Evolutionary conservation across 495 filamentous ascomycete genomes (phyloP), one percentile per base, ranked within the genome.

Genomic region (Talaromyces adpressus): DNA sequence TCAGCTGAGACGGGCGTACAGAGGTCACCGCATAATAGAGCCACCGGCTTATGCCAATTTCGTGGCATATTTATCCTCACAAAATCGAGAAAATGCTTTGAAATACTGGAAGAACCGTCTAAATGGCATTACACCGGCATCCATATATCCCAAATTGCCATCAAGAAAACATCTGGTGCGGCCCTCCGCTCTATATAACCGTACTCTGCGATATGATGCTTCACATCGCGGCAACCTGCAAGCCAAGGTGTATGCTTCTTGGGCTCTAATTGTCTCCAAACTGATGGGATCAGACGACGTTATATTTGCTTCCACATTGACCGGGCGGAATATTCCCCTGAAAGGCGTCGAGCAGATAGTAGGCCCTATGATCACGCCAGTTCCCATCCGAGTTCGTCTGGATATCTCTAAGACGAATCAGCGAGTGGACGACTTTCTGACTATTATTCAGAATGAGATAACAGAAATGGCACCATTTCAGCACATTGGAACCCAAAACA

Each of bases 401-500:
- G 62, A 64, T 82, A 7, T 12, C 51, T 2, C 66, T 73, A 2
- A 64, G 9, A 11, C 32, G 6, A 36, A 36, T 36, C 32, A 36
- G 32, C 32, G 32, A 36, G 32, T 36, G 11, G 69, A 59, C 66
- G 87, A 16, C 65, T 74, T 36, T 18, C 6, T 22, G 36, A 71
- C 0, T 25, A 36, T 3, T 11, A 45, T 84, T 5, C 77, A 81
- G 27, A 53, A 64, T 7, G 68, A 74, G 60, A 62, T 64, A 3
- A 65, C 58, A n/a, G 63, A 70, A 7, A 71, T 80, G 64, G 70
- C 75, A 6, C 68, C 73, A 5, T 75, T 72, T 60, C 73, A 83
- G 61, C 80, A 82, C 22, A 60, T 69, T 23, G 81, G 81, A 9
- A 62, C 83, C 2, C 75, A 80, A 67, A 75, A 84, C 51, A 89